phyloP scores from a whole-genome alignment of 2,329 filamentous ascomycete genomes.

The Pseudogymnoascus sp. region DNA sequence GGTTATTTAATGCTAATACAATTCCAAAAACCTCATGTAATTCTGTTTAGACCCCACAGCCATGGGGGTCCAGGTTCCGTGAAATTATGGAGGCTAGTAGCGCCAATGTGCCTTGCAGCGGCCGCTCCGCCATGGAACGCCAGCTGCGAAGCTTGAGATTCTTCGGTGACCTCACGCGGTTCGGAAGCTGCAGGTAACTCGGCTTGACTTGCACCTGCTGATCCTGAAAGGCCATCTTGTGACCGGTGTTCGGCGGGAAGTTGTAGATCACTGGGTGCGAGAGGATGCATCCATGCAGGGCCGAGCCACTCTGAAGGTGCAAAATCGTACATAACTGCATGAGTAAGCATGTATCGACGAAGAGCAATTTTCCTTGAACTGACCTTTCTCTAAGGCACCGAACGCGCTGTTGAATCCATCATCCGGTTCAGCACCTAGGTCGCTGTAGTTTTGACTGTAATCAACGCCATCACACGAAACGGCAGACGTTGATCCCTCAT shows the following conservation, averaged over 20 bases:
- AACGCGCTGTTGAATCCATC: background rate
- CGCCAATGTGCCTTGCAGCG: background rate
- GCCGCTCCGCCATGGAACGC: background rate
- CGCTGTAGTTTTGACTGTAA: background rate
- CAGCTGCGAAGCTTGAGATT: background rate
- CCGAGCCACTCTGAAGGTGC: background rate
- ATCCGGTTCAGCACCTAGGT: background rate
- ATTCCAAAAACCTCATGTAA: background rate
- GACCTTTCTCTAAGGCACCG: background rate
- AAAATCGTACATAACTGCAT: background rate
- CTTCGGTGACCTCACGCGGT: background rate
- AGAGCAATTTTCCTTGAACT: background rate
- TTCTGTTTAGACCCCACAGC: background rate
- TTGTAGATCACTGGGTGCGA: background rate
- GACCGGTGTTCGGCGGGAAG: background rate
- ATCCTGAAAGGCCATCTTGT: background rate
- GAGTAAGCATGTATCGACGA: background rate
- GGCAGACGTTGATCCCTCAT: background rate
- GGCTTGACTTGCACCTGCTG: background rate
- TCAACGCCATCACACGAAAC: background rate
- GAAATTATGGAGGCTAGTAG: background rate
- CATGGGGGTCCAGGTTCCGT: background rate
- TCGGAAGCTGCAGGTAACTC: background rate
- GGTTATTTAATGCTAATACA: background rate
- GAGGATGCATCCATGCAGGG: background rate